phyloP scores from a whole-genome alignment of 2,329 filamentous ascomycete genomes.

The Cercospora zeae-maydis region DNA sequence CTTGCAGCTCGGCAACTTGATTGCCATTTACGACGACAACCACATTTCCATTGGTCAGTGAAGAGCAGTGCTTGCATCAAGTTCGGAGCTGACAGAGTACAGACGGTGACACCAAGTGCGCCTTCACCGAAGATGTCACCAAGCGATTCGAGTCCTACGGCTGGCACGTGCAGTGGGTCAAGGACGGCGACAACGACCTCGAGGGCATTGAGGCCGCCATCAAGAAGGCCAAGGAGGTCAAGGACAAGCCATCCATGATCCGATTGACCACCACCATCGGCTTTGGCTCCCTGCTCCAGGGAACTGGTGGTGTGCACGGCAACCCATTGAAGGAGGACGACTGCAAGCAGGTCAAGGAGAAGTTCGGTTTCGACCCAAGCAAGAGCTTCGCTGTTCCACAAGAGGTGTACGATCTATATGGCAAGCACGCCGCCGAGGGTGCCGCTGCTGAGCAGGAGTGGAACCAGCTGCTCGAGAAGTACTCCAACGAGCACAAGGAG shows the following conservation, averaged over 20 bases:
- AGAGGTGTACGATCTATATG: conserved; percentile 87
- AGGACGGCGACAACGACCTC: conserved; percentile 85
- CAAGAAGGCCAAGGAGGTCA: conserved; percentile 77
- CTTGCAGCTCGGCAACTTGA: conserved; percentile 95
- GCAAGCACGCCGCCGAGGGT: conserved; percentile 79
- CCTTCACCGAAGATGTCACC: conserved; percentile 93
- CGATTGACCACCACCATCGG: conserved; percentile 97
- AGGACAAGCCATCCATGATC: conserved; percentile 94
- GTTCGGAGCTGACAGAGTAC: conserved; percentile 18
- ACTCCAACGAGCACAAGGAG: conserved; percentile 70
- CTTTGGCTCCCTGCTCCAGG: conserved; percentile 88
- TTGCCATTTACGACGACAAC: conserved; percentile 97
- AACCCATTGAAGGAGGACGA: conserved; percentile 94
- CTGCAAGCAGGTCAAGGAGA: conserved; percentile 86
- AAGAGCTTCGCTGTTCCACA: conserved; percentile 91
- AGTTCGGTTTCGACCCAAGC: conserved; percentile 94
- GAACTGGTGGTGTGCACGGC: conserved; percentile 93
- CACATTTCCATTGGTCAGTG: conserved; percentile 75
- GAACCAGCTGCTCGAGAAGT: conserved; percentile 90
- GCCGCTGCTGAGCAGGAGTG: conserved; percentile 89
- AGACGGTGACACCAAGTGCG: conserved; percentile 92
- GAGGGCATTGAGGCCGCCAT: conserved; percentile 85
- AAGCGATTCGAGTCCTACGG: conserved; percentile 97
- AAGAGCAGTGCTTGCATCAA: background rate
- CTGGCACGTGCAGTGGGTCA: conserved; percentile 84